phyloP scores from a whole-genome alignment of 2,329 filamentous ascomycete species.

The Penicillium sp. region DNA sequence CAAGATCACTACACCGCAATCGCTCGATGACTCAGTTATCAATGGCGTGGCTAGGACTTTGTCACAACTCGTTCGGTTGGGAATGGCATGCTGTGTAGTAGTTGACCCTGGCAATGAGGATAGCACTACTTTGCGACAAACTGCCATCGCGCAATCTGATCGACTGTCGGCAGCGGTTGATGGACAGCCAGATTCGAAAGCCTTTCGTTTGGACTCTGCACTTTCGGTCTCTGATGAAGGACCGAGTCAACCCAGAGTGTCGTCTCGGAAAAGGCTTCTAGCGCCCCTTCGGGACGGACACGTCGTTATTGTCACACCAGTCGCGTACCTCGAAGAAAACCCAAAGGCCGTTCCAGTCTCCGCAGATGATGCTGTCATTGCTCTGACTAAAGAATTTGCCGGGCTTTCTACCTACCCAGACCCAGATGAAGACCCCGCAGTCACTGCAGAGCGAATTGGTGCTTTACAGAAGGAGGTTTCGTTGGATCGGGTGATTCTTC shows the following conservation, averaged over 20 bases:
- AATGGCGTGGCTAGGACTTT: slow-evolving; percentile 79
- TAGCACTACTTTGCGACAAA: slow-evolving; percentile 41
- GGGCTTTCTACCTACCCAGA: slow-evolving; percentile 58
- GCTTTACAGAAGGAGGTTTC: slow-evolving; percentile 56
- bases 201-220: slow-evolving; percentile 66
- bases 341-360: slow-evolving; percentile 51
- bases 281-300: slow-evolving; percentile 67
- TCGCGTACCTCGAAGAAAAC: slow-evolving; percentile 59
- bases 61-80: slow-evolving; percentile 77
- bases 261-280: slow-evolving; percentile 58
- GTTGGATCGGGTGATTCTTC: slow-evolving; percentile 82
- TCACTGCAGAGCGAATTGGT: slow-evolving; percentile 40
- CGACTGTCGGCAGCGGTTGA: slow-evolving; percentile 76
- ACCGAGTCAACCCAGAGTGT: slow-evolving; percentile 36
- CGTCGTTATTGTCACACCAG: slow-evolving; percentile 68
- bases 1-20: slow-evolving; percentile 75
- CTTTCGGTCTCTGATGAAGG: slow-evolving; percentile 41
- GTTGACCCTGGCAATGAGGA: slow-evolving; percentile 65
- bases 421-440: slow-evolving; percentile 46
- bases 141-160: slow-evolving; percentile 64
- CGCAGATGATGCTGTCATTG: slow-evolving; percentile 69
- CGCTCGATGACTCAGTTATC: slow-evolving; percentile 67
- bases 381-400: slow-evolving; percentile 73
- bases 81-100: slow-evolving; percentile 79
- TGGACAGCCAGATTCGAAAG: slow-evolving; percentile 65